phyloP scores from a whole-genome alignment of 2,329 filamentous ascomycete genomes.

The Whalleya microplaca region DNA sequence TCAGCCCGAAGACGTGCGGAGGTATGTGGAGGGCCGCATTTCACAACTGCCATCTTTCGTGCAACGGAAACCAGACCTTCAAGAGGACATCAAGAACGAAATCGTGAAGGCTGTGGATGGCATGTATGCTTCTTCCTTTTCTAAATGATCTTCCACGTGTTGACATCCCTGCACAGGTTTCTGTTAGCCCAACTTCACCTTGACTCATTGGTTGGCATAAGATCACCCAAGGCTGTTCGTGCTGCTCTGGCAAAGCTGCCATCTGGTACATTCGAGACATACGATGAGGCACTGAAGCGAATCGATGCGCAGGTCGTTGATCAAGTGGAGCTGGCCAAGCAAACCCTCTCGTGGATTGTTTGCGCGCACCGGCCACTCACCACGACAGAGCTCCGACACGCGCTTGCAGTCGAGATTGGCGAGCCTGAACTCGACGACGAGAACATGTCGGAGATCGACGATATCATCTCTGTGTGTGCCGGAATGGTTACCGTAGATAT shows the following conservation, averaged over 20 bases:
- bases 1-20: no score
- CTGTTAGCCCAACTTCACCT: conserved; percentile 45
- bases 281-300: conserved; percentile 45
- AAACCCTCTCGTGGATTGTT: conserved; percentile 46
- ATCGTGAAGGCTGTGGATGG: neutral
- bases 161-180: conserved; percentile 39
- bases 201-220: conserved; percentile 38
- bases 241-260: conserved; percentile 37
- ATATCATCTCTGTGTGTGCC: conserved; percentile 43
- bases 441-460: conserved; percentile 38
- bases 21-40: no score
- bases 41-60: no score
- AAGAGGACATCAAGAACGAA: conserved; percentile 34
- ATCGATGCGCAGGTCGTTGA: conserved; percentile 44
- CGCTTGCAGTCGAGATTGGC: conserved; percentile 42
- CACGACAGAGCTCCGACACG: conserved; percentile 44
- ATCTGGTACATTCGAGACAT: conserved; percentile 34
- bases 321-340: conserved; percentile 41
- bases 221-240: conserved; percentile 38
- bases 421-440: conserved; percentile 38
- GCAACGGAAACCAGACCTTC: no score
- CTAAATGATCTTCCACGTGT: no score
- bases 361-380: conserved; percentile 41
- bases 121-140: conserved; percentile 4
- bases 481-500: conserved; percentile 47